These are phyloP conservation scores for Penicillium nordicum DNA, from an alignment of 2,329 filamentous ascomycete genomes.

Conservation along the genomic window DNA sequence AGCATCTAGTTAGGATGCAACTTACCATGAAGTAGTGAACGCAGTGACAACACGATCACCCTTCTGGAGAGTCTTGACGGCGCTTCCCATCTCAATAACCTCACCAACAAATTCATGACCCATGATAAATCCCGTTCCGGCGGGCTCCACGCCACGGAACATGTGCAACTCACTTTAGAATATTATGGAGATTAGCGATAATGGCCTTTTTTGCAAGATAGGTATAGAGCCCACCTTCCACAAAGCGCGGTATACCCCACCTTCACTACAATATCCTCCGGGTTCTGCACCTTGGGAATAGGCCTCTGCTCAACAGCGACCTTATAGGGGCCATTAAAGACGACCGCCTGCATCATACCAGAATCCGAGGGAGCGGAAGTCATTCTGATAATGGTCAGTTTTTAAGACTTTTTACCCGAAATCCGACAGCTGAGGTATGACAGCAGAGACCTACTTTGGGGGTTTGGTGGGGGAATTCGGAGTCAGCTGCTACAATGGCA, in stretches of 20 bases:
- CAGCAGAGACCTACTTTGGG: constrained; percentile 4
- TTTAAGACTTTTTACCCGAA: constrained; percentile 8
- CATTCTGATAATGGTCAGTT: constrained; percentile 12
- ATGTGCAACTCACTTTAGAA: constrained; percentile 71
- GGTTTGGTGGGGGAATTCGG: constrained; percentile 1
- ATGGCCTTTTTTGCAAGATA: background rate
- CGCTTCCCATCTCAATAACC: constrained; percentile 64
- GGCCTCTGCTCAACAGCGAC: constrained; percentile 76
- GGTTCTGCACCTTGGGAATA: constrained; percentile 68
- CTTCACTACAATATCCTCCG: constrained; percentile 76
- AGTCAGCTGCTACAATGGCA: background rate
- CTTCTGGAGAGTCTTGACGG: constrained; percentile 64
- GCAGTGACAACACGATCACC: constrained; percentile 80
- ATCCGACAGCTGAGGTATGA: background rate
- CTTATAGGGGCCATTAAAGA: constrained; percentile 76
- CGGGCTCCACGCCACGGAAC: constrained; percentile 76
- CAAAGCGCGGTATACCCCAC: constrained; percentile 81
- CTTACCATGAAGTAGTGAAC: constrained; percentile 76
- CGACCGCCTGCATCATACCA: constrained; percentile 76
- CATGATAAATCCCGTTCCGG: constrained; percentile 61
- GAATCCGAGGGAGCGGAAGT: constrained; percentile 6
- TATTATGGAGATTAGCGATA: background rate
- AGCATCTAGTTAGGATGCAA: constrained; percentile 1
- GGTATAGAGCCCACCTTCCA: constrained; percentile 63
- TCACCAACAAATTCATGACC: constrained; percentile 83